phyloP scores from a whole-genome alignment of 352 stramenopile species.

The Phytophthora citrophthora region DNA sequence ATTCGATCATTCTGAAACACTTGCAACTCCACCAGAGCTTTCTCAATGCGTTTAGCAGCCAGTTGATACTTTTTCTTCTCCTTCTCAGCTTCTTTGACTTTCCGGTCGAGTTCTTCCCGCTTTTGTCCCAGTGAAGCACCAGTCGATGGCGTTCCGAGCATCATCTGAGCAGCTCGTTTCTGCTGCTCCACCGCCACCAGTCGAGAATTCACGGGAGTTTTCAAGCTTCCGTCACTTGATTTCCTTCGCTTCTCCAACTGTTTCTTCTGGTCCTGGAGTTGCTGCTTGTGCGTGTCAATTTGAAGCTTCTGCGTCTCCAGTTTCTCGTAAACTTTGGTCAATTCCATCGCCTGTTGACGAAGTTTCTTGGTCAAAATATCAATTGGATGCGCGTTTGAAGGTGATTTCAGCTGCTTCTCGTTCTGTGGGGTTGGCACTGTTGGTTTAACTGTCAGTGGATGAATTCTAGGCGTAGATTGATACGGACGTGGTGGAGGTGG shows the following conservation, averaged over 20 bases:
- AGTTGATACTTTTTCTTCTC: conserved; percentile 50
- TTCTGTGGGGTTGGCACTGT: conserved; percentile 1
- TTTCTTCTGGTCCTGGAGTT: conserved; percentile 50
- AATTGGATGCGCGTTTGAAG: conserved; percentile 52
- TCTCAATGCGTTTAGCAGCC: conserved; percentile 46
- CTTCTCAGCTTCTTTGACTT: conserved; percentile 49
- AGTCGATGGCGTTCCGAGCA: conserved; percentile 30
- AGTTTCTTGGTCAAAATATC: conserved; percentile 76
- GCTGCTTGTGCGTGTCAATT: conserved; percentile 41
- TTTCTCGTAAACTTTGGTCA: conserved; percentile 75
- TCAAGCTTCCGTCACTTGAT: conserved; percentile 15
- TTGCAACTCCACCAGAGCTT: conserved; percentile 43
- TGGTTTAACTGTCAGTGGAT: neutral
- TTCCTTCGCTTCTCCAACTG: conserved; percentile 47
- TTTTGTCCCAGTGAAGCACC: conserved; percentile 37
- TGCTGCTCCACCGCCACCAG: conserved; percentile 20
- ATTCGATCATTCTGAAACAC: conserved; percentile 42
- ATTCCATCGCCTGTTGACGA: conserved; percentile 68
- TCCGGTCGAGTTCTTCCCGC: conserved; percentile 31
- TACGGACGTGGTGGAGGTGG: conserved; percentile 24
- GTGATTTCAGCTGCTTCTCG: conserved; percentile 15
- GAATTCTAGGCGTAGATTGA: conserved; percentile 1
- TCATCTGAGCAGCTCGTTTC: conserved; percentile 34
- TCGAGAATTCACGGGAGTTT: conserved; percentile 1
- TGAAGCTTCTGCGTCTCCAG: conserved; percentile 62